These are phyloP conservation scores for Curvularia spicifera DNA, from an alignment of 2,329 filamentous ascomycete genomes.

Conservation along the genomic window DNA sequence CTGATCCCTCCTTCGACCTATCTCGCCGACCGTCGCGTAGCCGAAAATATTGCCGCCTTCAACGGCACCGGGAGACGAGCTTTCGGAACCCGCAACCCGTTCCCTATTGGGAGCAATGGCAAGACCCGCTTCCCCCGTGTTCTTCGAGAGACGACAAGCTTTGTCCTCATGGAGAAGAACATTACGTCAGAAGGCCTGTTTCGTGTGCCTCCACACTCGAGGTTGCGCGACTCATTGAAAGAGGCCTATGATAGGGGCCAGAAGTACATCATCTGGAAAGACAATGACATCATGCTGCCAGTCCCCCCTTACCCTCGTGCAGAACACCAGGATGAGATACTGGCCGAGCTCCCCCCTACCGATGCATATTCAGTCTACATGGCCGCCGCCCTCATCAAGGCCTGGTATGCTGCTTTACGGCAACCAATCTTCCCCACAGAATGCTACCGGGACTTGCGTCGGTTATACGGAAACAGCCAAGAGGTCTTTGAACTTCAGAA, in stretches of 20 bases:
- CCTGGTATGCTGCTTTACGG: slow-evolving; percentile 61
- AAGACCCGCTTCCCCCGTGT: slow-evolving; percentile 59
- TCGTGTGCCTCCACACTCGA: slow-evolving; percentile 59
- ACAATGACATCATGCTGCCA: slow-evolving; percentile 47
- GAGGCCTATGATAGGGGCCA: slow-evolving; percentile 64
- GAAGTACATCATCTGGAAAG: slow-evolving; percentile 61
- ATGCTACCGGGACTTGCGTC: slow-evolving; percentile 56
- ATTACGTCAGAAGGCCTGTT: slow-evolving; percentile 61
- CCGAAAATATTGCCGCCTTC: slow-evolving; percentile 55
- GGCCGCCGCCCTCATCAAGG: slow-evolving; percentile 61
- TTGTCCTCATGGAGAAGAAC: slow-evolving; percentile 57
- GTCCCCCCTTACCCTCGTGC: slow-evolving; percentile 42
- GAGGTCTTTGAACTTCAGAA: slow-evolving; percentile 51
- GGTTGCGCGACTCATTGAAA: slow-evolving; percentile 57
- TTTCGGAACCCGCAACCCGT: slow-evolving; percentile 56
- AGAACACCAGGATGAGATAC: slow-evolving; percentile 50
- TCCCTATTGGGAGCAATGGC: slow-evolving; percentile 55
- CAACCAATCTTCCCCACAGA: slow-evolving; percentile 59
- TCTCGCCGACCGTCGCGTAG: slow-evolving; percentile 60
- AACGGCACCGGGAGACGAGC: slow-evolving; percentile 56
- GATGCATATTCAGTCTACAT: slow-evolving; percentile 62
- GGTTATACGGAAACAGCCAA: slow-evolving; percentile 51
- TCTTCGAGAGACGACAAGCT: slow-evolving; percentile 60
- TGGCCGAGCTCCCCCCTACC: slow-evolving; percentile 55
- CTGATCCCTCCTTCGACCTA: slow-evolving; percentile 62